Conservation (phyloP, 257 asterid species). For the Solanum lycopersicoides region DNA sequence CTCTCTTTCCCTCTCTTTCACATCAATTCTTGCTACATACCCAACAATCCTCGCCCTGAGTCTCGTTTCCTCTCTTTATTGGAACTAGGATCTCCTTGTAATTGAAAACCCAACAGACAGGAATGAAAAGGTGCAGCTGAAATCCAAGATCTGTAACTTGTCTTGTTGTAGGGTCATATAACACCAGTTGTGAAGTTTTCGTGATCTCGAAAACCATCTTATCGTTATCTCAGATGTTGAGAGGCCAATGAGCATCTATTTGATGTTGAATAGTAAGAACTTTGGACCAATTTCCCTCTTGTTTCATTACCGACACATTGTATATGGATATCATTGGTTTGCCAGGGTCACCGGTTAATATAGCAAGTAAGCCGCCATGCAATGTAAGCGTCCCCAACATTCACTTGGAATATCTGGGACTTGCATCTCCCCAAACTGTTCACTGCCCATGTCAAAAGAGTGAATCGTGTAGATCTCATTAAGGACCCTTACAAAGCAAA, state of each 20-base stretch:
- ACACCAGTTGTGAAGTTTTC: background rate
- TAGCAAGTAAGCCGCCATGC: no score
- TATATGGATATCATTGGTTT: background rate
- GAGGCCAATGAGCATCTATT: background rate
- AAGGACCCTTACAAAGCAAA: background rate
- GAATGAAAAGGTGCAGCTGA: background rate
- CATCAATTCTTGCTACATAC: no score
- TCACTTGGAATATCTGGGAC: no score
- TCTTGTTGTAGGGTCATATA: background rate
- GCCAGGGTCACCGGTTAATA: background rate
- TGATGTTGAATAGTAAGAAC: no score
- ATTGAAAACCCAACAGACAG: background rate
- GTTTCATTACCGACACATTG: background rate
- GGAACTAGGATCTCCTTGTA: background rate
- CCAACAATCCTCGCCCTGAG: background rate
- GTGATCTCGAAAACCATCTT: background rate
- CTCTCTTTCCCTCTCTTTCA: no score
- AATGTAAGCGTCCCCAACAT: no score
- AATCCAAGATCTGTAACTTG: background rate
- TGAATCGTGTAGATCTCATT: no score
- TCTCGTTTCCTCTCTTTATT: slow-evolving; percentile 10
- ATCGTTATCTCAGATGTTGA: background rate
- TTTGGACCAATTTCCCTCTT: background rate
- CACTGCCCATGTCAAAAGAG: no score
- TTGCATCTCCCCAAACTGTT: no score